Base-by-base conservation (phyloP, 2,329 filamentous ascomycete species). In the Fusarium subtropicale region DNA sequence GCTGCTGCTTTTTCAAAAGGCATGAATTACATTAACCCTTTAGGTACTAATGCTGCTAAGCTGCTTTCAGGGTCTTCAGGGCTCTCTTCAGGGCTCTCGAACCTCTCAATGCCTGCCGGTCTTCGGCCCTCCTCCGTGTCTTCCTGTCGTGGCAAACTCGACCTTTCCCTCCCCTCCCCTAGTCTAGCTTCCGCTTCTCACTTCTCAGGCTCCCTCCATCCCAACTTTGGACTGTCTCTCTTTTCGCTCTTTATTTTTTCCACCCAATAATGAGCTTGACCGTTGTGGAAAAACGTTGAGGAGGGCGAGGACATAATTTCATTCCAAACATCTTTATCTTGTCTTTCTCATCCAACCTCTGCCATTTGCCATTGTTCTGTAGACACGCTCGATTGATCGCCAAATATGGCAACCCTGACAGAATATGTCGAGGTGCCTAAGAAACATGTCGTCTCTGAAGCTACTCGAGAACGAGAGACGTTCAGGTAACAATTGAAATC, bases 381-480 rank as follows among this genome's bases (percentile, higher is more conserved):
- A 39, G 18, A 18, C 13, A 8, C 22, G 26, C 34, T 38, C 34
- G 16, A 39, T 30, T 28, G 33, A 28, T 16, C 48, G 11, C 31
- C 33, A 26, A 63, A 20, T 31, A 67, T 67, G 64, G 53, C 58
- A 39, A 45, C 20, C 1, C 48, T 42, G 24, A 31, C 24, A 46
- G 30, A 48, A 11, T 52, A 24, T 48, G 7, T 52, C 12, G 20
- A 50, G 57, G 66, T 59, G 16, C 66, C 66, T 1, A 63, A 30
- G 57, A 64, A 63, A 18, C 53, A 45, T 13, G 11, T 53, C 34
- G 71, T 75, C 44, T 66, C 69, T 24, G 76, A 77, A 56, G 71
- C 72, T 24, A 68, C 65, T 52, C 73, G 76, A 39, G 76, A 78
- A 52, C 72, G 76, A 16, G 76, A 78, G 69, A 77, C 76, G 6